Evolutionary conservation across 768 basidiomycete genomes (phyloP), one percentile per base, ranked within the genome.

Genomic region (Lactarius sanguifluus): DNA sequence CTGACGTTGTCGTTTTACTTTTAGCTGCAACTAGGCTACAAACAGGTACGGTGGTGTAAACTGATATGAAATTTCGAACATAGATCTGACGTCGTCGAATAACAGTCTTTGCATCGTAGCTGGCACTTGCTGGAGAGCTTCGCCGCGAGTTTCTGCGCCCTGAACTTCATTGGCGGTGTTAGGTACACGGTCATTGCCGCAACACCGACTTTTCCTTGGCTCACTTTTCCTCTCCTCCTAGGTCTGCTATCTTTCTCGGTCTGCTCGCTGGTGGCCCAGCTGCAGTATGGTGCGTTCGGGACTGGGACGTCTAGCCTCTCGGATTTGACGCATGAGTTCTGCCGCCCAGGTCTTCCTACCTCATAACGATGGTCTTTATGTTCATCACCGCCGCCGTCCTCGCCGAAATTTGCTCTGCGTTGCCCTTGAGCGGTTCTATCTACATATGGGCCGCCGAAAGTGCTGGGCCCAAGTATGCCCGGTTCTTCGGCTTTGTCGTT

Each of bases 391-490:
- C 94, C 1, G 86, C 85, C 12, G 87, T 94, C 50, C 81, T 96
- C 43, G 93, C 94, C 23, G 94, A 96, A 74, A 87, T 96, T 61
- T 96, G 94, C 76, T 95, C 94, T 47, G 91, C 93, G 6, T 80
- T 95, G 34, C 90, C 91, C 5, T 76, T 94, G 59, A 92, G 90
- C 64, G 94, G 94, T 3, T 95, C 93, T 9, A 96, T 97, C 75
- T 96, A 96, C 76, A 87, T 94, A 58, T 96, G 94, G 94, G 91
- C 93, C 0, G 94, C 93, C 20, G 94, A 94, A 73, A 93, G 92
- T 72, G 94, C 92, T 5, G 94, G 94, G 2, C 88, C 88, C 6
- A 92, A 91, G 71, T 88, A 92, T 72, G 92, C 87, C 2, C 83
- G 94, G 41, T 90, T 96, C 76, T 85, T 93, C 69, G 94, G 92